Percentiles rank a stretch among this genome's conserved stretches.
These are phyloP conservation scores for Collybia sordida DNA, from an alignment of 768 basidiomycete species.

Conservation along the genomic window DNA sequence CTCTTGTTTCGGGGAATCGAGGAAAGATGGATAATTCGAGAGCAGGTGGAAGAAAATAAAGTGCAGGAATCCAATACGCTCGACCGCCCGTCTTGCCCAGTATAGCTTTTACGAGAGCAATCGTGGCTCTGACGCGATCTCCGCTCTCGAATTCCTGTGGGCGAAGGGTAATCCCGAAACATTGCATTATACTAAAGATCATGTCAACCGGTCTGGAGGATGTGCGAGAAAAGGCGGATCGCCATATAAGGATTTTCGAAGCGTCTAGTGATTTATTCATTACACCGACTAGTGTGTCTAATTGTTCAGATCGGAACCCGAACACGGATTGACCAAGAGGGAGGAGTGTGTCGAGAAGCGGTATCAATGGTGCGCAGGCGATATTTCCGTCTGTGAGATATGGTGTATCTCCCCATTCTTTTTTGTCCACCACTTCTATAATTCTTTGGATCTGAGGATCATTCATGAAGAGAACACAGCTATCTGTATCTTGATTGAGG, in stretches of 20 bases:
- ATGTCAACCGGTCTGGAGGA: conserved; percentile 2
- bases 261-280: too few relatives aligned
- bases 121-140: conserved; percentile 2
- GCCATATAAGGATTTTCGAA: background rate
- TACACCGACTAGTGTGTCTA: too few relatives aligned
- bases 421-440: too few relatives aligned
- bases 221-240: background rate
- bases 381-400: too few relatives aligned
- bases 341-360: too few relatives aligned
- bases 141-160: background rate
- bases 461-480: too few relatives aligned
- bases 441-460: too few relatives aligned
- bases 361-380: too few relatives aligned
- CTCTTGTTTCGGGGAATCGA: conserved; percentile 1
- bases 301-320: too few relatives aligned
- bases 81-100: conserved; percentile 1
- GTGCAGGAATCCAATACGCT: background rate
- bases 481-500: background rate
- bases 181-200: conserved; percentile 3
- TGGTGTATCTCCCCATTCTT: too few relatives aligned
- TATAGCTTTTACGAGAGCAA: conserved; percentile 2
- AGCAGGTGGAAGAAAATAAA: background rate
- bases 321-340: too few relatives aligned
- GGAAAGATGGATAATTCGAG: background rate
- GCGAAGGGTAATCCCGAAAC: background rate